These are phyloP conservation scores for Ustanciosporium gigantosporum DNA, from an alignment of 1,284 basidiomycete genomes.

Conservation along the genomic window DNA sequence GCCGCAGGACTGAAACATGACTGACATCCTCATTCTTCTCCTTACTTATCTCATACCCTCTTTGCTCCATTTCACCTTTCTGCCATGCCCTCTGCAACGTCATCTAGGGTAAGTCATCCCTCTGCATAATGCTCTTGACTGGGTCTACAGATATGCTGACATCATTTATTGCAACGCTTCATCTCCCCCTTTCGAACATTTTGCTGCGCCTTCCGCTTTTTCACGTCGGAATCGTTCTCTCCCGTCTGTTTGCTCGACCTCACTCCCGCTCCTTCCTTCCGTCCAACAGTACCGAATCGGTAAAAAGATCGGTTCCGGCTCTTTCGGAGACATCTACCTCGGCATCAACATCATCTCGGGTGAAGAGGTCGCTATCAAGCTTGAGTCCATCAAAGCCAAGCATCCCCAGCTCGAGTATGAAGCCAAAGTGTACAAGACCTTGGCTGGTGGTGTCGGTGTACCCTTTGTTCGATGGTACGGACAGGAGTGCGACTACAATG, in stretches of 20 bases:
- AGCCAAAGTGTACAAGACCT: conserved; percentile 69
- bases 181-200: too few species aligned
- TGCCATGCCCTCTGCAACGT: neutral
- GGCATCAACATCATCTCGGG: conserved; percentile 99
- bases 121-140: too few species aligned
- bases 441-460: conserved; percentile 96
- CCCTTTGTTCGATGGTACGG: conserved; percentile 98
- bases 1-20: too few species aligned
- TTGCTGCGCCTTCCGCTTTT: too few species aligned
- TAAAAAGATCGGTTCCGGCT: conserved; percentile 99
- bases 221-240: too few species aligned
- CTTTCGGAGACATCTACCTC: conserved; percentile 99
- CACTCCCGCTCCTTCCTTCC: neutral
- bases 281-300: conserved; percentile 73
- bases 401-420: conserved; percentile 99
- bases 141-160: too few species aligned
- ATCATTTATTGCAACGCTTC: too few species aligned
- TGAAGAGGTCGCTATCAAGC: conserved; percentile 99
- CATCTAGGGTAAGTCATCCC: neutral
- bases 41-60: neutral
- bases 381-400: conserved; percentile 99
- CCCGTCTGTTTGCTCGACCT: too few species aligned
- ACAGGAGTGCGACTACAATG: conserved; percentile 98
- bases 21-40: neutral
- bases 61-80: neutral